phyloP scores from a whole-genome alignment of 257 asterid species.

The Orobanche coerulescens region DNA sequence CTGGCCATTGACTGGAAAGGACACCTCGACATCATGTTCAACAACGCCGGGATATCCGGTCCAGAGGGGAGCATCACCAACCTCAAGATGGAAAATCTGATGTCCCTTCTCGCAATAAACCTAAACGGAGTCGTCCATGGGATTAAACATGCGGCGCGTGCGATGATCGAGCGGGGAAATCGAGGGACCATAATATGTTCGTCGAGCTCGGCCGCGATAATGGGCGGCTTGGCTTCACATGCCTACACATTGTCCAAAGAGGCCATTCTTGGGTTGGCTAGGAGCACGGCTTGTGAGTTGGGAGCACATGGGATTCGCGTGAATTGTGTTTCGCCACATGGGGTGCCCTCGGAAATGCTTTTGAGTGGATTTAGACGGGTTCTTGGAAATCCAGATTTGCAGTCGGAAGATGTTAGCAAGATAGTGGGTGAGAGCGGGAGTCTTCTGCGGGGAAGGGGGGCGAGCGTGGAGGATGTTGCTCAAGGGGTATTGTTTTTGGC shows the following conservation, averaged over 20 bases:
- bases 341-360: conserved; percentile 79
- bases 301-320: conserved; percentile 71
- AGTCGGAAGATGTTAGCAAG: conserved; percentile 45
- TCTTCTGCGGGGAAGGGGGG: conserved; percentile 57
- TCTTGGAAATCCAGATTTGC: conserved; percentile 37
- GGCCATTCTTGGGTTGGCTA: conserved; percentile 60
- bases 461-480: conserved; percentile 59
- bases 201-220: conserved; percentile 75
- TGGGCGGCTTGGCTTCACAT: conserved; percentile 78
- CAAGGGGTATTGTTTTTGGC: conserved; percentile 62
- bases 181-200: conserved; percentile 65
- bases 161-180: conserved; percentile 39
- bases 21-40: conserved; percentile 65
- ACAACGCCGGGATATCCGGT: conserved; percentile 74
- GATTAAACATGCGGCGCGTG: conserved; percentile 69
- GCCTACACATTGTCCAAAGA: conserved; percentile 64
- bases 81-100: conserved; percentile 41
- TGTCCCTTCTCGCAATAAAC: conserved; percentile 39
- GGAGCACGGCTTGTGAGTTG: conserved; percentile 72
- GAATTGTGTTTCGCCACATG: conserved; percentile 74
- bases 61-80: conserved; percentile 65
- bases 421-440: conserved; percentile 68
- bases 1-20: conserved; percentile 58
- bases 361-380: conserved; percentile 38
- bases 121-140: conserved; percentile 73